These are phyloP conservation scores for Russula earlei DNA, from an alignment of 768 basidiomycete genomes.

Conservation along the genomic window DNA sequence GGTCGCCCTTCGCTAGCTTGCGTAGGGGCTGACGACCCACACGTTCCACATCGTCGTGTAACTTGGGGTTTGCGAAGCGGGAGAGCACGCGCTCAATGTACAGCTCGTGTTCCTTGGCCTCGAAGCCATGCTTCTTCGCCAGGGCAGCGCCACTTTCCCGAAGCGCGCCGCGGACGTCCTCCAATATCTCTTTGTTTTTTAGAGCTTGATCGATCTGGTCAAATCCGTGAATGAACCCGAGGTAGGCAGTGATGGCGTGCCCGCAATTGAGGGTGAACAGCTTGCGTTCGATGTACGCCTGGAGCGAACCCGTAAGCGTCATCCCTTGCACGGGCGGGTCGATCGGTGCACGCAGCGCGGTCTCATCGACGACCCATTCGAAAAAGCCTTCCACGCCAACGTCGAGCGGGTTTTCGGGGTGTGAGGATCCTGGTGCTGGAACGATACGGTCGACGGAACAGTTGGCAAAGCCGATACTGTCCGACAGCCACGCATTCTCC, in stretches of 20 bases:
- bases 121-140: constrained; percentile 25
- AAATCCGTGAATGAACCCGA: constrained; percentile 28
- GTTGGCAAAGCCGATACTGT: constrained; percentile 33
- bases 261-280: constrained; percentile 36
- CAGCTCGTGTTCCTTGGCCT: constrained; percentile 20
- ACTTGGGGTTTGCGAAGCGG: constrained; percentile 29
- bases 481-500: constrained; percentile 24
- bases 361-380: constrained; percentile 33
- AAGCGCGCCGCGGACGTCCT: constrained; percentile 28
- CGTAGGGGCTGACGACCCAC: constrained; percentile 34
- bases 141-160: constrained; percentile 32
- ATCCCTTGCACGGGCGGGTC: constrained; percentile 26
- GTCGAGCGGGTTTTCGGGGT: constrained; percentile 25
- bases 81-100: constrained; percentile 29
- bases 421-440: constrained; percentile 8
- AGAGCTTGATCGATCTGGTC: constrained; percentile 28
- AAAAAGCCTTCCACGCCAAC: constrained; percentile 35
- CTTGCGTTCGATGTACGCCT: constrained; percentile 34
- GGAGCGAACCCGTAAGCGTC: constrained; percentile 26
- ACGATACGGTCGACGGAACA: constrained; percentile 36
- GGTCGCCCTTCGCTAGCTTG: constrained; percentile 30
- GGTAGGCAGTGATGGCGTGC: constrained; percentile 33
- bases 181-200: constrained; percentile 24
- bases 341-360: constrained; percentile 24
- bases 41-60: constrained; percentile 30